Conservation (phyloP, 225 moss, liverwort and hornwort species). For the Pleurozium schreberi region DNA sequence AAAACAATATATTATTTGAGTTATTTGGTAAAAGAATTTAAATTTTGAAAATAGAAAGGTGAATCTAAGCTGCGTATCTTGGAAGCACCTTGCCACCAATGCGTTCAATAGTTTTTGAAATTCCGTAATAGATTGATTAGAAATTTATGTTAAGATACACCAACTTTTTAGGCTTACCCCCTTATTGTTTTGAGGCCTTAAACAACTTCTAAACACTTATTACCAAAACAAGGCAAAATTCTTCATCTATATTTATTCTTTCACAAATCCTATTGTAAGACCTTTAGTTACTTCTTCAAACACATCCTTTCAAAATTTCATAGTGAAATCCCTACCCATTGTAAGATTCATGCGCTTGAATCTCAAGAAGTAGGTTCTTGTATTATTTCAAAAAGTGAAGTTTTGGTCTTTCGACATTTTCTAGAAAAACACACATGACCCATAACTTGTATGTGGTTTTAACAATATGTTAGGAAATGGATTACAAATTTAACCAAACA, state of each 20-base stretch:
- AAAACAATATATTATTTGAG: too few relatives aligned
- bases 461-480: background rate
- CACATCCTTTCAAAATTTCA: background rate
- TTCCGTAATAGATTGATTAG: too few relatives aligned
- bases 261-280: background rate
- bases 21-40: too few relatives aligned
- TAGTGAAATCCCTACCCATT: background rate
- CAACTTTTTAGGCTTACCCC: accelerated
- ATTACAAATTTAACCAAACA: background rate
- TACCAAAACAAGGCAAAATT: background rate
- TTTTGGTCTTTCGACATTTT: background rate
- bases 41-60: too few relatives aligned
- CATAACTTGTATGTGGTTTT: accelerated
- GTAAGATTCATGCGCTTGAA: background rate
- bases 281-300: background rate
- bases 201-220: background rate
- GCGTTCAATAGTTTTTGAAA: too few relatives aligned
- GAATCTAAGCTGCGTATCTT: too few relatives aligned
- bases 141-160: too few relatives aligned
- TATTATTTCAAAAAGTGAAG: background rate
- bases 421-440: accelerated
- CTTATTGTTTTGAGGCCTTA: accelerated
- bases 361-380: background rate
- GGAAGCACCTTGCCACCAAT: too few relatives aligned
- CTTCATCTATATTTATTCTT: background rate